These are phyloP conservation scores for Lecanosticta acicola DNA, from an alignment of 2,329 filamentous ascomycete species.

Conservation along the genomic window DNA sequence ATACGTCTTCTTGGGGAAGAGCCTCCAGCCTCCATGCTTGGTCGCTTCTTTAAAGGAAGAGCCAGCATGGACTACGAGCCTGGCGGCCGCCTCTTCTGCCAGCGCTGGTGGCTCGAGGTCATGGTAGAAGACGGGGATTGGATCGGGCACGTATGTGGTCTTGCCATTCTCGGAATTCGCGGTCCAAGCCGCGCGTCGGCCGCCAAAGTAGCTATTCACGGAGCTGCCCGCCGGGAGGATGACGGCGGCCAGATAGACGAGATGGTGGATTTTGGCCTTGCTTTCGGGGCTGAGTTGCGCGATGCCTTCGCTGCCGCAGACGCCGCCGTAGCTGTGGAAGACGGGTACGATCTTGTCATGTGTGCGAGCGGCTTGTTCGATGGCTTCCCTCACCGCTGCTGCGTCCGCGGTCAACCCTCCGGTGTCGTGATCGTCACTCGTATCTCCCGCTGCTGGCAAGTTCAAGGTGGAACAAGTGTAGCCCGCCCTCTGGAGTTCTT, in stretches of 20 bases:
- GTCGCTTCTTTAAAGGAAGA: slow-evolving; percentile 9
- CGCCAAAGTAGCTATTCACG: neutral
- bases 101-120: slow-evolving; percentile 11
- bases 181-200: slow-evolving; percentile 13
- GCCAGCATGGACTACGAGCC: slow-evolving; percentile 6
- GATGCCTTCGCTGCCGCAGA: slow-evolving; percentile 19
- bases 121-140: slow-evolving; percentile 16
- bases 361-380: slow-evolving; percentile 14
- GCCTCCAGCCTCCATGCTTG: slow-evolving; percentile 12
- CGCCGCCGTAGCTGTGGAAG: slow-evolving; percentile 19
- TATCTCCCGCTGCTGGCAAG: slow-evolving; percentile 9
- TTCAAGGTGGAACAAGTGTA: slow-evolving; percentile 12
- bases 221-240: slow-evolving; percentile 9
- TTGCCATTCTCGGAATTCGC: neutral
- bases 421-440: neutral
- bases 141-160: slow-evolving; percentile 8
- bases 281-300: slow-evolving; percentile 9
- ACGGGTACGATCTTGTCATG: slow-evolving; percentile 16
- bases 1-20: slow-evolving; percentile 15
- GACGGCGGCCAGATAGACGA: slow-evolving; percentile 18
- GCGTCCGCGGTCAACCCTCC: slow-evolving; percentile 11
- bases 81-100: slow-evolving; percentile 13
- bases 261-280: slow-evolving; percentile 11
- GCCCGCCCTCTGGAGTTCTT: slow-evolving; percentile 12
- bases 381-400: slow-evolving; percentile 11